Base-by-base conservation (phyloP, 176 grass and related monocot genomes). In the Carex scoparia region DNA sequence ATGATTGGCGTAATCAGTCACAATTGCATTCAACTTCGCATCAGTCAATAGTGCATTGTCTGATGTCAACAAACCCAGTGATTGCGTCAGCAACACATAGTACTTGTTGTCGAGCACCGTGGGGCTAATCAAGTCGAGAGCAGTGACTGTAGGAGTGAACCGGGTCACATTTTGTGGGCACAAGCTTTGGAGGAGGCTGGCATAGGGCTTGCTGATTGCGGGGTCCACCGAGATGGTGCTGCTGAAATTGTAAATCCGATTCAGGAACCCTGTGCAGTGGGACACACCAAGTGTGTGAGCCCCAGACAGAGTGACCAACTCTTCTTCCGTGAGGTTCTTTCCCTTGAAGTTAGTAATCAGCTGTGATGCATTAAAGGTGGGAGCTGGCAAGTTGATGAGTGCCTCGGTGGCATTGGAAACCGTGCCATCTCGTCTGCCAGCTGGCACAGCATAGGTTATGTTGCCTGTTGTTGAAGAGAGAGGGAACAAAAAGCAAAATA, bases 271-370 rank as follows among this genome's bases (percentile, higher is more conserved):
- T 33, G 7, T 23, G 74, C 94, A 94, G 79, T 92, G 94, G 53
- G 92, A 94, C n/a, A 87, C 79, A 30, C 94, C 92, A 7, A 97
- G 65, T 10, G 94, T 97, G 86, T 97, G 94, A 12, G 94, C 87
- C 1, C 92, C 94, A 0, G 92, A 97, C 1, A 97, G 89, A 10
- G 90, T 62, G 9, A 94, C 92, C 88, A 97, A 84, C 10, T 94
- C 94, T 54, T 91, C 90, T n/a, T 80, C 55, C n/a, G 2, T 94
- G 7, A 94, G 84, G 28, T 8, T 63, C 81, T 83, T 84, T 1
- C 0, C 0, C 0, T 0, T 0, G 84, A 97, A 97, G 15, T 27
- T 56, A 0, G 1, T 12, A 19, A 87, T 54, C 30, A 94, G 94
- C 1, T 0, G 0, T 3, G 12, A 0, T 0, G 91, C 90, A 44